phyloP scores from a whole-genome alignment of 2,329 filamentous ascomycete genomes.

The Neocucurbitaria cava region DNA sequence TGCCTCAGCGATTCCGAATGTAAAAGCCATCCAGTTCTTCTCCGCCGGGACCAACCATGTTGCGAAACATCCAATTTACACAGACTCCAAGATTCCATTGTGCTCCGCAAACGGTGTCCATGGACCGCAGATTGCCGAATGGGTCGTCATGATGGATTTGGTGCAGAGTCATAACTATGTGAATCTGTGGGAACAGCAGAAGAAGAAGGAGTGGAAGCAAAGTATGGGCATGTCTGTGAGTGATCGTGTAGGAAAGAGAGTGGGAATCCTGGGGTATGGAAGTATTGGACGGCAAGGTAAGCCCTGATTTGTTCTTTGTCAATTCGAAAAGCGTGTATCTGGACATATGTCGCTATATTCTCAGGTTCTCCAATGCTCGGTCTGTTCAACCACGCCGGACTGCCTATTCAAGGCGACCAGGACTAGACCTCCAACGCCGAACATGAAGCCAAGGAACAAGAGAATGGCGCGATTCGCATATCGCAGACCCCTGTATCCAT shows the following conservation, averaged over 20 bases:
- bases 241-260: conserved; percentile 64
- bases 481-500: neutral
- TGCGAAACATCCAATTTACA: conserved; percentile 60
- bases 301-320: conserved; percentile 15
- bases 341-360: neutral
- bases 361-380: neutral
- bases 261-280: conserved; percentile 69
- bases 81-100: conserved; percentile 59
- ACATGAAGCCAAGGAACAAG: neutral
- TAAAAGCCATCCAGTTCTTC: conserved; percentile 62
- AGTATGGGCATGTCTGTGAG: conserved; percentile 47
- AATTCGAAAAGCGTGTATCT: neutral
- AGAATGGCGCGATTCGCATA: neutral
- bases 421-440: neutral
- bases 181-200: conserved; percentile 64
- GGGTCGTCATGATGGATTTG: conserved; percentile 69
- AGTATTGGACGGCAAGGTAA: conserved; percentile 67
- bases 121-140: conserved; percentile 71
- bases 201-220: conserved; percentile 60
- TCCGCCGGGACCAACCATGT: conserved; percentile 66
- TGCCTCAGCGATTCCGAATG: conserved; percentile 46
- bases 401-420: neutral
- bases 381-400: neutral
- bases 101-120: conserved; percentile 65
- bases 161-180: conserved; percentile 64